Percentiles rank a stretch among this genome's conserved stretches.
phyloP scores from a whole-genome alignment of 768 basidiomycete genomes.

The Russula emetica region DNA sequence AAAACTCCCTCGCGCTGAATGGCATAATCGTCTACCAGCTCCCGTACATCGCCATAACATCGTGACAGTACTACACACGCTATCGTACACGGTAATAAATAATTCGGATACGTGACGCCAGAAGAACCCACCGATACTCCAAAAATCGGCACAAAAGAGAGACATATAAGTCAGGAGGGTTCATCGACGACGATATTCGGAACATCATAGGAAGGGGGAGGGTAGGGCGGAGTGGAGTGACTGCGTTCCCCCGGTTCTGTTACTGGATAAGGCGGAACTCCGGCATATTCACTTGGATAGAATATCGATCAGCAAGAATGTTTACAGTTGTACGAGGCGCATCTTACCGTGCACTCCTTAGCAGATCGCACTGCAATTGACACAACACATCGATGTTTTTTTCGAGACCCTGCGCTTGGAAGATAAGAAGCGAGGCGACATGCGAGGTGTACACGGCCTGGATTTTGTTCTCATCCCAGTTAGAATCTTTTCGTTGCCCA shows the following conservation, averaged over 20 bases:
- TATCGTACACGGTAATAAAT: neutral
- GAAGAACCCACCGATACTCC: neutral
- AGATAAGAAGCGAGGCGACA: neutral
- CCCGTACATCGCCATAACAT: neutral
- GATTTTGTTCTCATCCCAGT: neutral
- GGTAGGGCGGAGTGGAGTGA: neutral
- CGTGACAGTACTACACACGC: neutral
- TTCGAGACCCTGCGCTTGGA: neutral
- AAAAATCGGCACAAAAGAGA: neutral
- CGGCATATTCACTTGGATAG: neutral
- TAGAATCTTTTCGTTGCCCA: neutral
- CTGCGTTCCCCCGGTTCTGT: neutral
- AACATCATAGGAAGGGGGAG: neutral
- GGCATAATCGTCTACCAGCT: neutral
- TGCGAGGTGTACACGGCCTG: neutral
- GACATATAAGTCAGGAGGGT: neutral
- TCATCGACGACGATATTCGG: neutral
- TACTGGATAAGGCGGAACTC: neutral
- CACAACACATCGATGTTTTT: neutral
- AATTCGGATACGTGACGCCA: neutral
- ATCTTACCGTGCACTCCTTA: constrained; percentile 1
- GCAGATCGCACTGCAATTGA: constrained; percentile 6
- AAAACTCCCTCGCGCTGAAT: neutral
- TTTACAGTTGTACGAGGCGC: neutral
- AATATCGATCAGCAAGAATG: neutral